Evolutionary conservation across 345 rosid species (phyloP).

Genomic region (Aurinia saxatilis): DNA sequence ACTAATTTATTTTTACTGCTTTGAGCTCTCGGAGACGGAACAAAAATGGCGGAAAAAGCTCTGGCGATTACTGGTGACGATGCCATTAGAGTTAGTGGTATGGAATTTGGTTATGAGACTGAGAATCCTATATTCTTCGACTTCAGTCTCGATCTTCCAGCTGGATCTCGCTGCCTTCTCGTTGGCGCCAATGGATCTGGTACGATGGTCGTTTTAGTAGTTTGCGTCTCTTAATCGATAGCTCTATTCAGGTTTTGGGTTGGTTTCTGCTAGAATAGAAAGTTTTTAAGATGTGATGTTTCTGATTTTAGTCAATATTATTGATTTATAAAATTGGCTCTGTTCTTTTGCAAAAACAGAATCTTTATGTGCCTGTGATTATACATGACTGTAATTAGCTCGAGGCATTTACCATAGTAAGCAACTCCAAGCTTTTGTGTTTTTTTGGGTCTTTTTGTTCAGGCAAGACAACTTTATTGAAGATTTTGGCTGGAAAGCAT

Average conservation of each 20-base stretch:
- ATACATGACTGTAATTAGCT: neutral
- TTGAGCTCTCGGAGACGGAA: slow-evolving; percentile 3
- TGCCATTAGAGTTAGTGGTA: slow-evolving; percentile 51
- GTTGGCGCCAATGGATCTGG: slow-evolving; percentile 97
- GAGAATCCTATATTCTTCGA: slow-evolving; percentile 62
- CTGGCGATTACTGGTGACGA: slow-evolving; percentile 19
- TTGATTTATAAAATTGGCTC: neutral
- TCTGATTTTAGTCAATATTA: neutral
- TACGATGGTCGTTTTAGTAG: slow-evolving; percentile 15
- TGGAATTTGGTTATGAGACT: slow-evolving; percentile 70
- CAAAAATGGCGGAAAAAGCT: slow-evolving; percentile 33
- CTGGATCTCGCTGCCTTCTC: slow-evolving; percentile 87
- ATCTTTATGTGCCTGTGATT: neutral
- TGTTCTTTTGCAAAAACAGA: neutral
- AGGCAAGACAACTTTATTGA: slow-evolving; percentile 89
- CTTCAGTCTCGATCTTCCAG: slow-evolving; percentile 52
- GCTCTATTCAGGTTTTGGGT: neutral
- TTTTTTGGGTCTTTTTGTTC: neutral
- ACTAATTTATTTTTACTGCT: neutral
- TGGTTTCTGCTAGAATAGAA: neutral
- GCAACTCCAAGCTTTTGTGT: neutral
- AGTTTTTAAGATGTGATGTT: neutral
- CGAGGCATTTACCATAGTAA: neutral
- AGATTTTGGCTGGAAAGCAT: slow-evolving; percentile 86
- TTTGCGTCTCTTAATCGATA: neutral